These are phyloP conservation scores for Xeromyces bisporus DNA, from an alignment of 495 filamentous ascomycete species.

Conservation along the genomic window DNA sequence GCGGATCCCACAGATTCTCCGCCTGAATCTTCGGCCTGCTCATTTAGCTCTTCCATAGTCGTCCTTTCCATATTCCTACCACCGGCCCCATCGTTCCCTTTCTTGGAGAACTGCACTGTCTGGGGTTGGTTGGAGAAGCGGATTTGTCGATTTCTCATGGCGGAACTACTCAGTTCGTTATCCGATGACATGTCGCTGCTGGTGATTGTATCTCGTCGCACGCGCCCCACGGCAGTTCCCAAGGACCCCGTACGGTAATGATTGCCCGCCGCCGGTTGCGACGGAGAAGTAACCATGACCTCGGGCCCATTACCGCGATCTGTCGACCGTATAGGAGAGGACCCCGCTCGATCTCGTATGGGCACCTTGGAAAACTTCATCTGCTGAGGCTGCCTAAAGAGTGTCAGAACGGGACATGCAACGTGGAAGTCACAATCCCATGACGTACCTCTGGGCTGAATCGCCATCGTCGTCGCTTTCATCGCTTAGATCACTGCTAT, in stretches of 20 bases:
- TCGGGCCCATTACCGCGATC: slow-evolving; percentile 34
- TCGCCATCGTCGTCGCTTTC: slow-evolving; percentile 88
- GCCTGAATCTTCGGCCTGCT: slow-evolving; percentile 43
- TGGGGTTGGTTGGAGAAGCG: slow-evolving; percentile 34
- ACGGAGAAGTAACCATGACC: slow-evolving; percentile 38
- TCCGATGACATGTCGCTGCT: slow-evolving; percentile 88
- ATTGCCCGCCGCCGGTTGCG: slow-evolving; percentile 28
- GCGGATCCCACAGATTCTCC: slow-evolving; percentile 47
- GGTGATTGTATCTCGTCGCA: slow-evolving; percentile 69
- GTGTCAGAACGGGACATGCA: slow-evolving; percentile 7
- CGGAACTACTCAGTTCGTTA: slow-evolving; percentile 59
- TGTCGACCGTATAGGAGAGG: slow-evolving; percentile 59
- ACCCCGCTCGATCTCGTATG: slow-evolving; percentile 67
- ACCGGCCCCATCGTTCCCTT: slow-evolving; percentile 41
- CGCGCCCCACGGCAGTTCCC: slow-evolving; percentile 53
- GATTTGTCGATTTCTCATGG: slow-evolving; percentile 43
- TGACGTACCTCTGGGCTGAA: slow-evolving; percentile 19
- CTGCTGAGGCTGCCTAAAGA: slow-evolving; percentile 45
- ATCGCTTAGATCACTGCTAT: slow-evolving; percentile 91
- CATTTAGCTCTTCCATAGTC: slow-evolving; percentile 21
- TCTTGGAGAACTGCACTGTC: slow-evolving; percentile 38
- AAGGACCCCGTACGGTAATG: slow-evolving; percentile 54
- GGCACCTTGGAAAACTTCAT: slow-evolving; percentile 95
- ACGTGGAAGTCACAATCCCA: neutral
- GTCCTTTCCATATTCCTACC: slow-evolving; percentile 28